Conservation (phyloP, 805 yeast genomes). For the Wickerhamiella kazuoi region DNA sequence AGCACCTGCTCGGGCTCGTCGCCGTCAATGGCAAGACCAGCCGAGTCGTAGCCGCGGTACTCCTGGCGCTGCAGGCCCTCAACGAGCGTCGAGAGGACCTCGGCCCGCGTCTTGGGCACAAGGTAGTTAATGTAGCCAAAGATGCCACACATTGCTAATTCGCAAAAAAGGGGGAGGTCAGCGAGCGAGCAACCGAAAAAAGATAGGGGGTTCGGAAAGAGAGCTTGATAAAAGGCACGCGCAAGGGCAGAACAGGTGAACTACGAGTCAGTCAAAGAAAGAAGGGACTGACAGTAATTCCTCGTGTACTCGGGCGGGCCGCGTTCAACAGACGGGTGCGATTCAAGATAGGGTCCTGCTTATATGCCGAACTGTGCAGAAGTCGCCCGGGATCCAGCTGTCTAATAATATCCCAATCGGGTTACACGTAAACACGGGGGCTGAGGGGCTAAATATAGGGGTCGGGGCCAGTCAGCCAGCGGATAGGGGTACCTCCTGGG, state of each 20-base stretch:
- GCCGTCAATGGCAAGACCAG: slow-evolving; percentile 92
- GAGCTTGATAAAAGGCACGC: too few relatives aligned
- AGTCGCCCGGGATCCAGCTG: not conserved
- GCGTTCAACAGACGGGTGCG: not conserved
- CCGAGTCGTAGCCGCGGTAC: slow-evolving; percentile 95
- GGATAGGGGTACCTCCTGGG: too few relatives aligned
- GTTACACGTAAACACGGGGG: not conserved
- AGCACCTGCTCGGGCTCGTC: slow-evolving; percentile 53
- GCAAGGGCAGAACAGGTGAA: too few relatives aligned
- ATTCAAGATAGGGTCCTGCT: not conserved
- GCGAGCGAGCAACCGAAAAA: too few relatives aligned
- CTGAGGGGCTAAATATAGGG: not conserved
- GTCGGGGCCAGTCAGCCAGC: too few relatives aligned
- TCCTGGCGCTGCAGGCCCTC: slow-evolving; percentile 66
- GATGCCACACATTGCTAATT: slow-evolving; percentile 55
- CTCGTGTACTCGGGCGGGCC: too few relatives aligned
- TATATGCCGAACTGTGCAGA: not conserved
- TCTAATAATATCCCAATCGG: not conserved
- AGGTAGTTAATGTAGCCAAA: slow-evolving; percentile 94
- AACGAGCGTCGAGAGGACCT: slow-evolving; percentile 70
- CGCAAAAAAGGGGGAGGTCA: too few relatives aligned
- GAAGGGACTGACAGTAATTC: too few relatives aligned
- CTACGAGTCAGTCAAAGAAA: too few relatives aligned
- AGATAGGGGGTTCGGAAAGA: too few relatives aligned
- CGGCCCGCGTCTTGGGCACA: slow-evolving; percentile 83